These are phyloP conservation scores for Boletus eberwhitei DNA, from an alignment of 768 basidiomycete genomes.

Conservation along the genomic window DNA sequence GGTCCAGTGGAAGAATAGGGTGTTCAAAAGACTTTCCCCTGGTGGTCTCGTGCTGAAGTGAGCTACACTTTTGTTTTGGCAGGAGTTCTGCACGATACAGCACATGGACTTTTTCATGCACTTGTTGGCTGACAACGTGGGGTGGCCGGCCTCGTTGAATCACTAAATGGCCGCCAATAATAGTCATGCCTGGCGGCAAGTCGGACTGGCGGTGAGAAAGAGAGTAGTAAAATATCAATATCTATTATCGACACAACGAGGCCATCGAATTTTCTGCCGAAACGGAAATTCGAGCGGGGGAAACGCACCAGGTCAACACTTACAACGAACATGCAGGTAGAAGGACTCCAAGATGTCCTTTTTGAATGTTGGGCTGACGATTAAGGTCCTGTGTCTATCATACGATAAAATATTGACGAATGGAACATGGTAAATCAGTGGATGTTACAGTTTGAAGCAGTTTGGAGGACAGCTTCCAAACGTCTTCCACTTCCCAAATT, in stretches of 20 bases:
- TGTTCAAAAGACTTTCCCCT: not conserved
- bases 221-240: not conserved
- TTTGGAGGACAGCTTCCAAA: not conserved
- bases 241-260: not conserved
- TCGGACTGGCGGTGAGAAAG: not conserved
- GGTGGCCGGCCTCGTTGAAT: not conserved
- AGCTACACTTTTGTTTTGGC: slow-evolving; percentile 5
- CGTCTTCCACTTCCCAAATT: not conserved
- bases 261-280: not conserved
- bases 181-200: not conserved
- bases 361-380: not conserved
- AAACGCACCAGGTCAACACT: not conserved
- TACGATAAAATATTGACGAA: not conserved
- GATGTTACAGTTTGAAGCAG: not conserved
- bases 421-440: not conserved
- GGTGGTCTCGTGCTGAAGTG: not conserved
- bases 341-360: not conserved
- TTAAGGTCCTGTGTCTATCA: not conserved
- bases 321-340: not conserved
- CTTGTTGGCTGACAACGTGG: not conserved
- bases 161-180: not conserved
- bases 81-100: not conserved
- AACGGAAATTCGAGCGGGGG: not conserved
- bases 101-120: not conserved
- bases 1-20: not conserved